A percentile compares a stretch with the other conserved stretches of the same genome.
Evolutionary conservation across 768 basidiomycete species (phyloP).

Genomic region (Leccinellum albellum): DNA sequence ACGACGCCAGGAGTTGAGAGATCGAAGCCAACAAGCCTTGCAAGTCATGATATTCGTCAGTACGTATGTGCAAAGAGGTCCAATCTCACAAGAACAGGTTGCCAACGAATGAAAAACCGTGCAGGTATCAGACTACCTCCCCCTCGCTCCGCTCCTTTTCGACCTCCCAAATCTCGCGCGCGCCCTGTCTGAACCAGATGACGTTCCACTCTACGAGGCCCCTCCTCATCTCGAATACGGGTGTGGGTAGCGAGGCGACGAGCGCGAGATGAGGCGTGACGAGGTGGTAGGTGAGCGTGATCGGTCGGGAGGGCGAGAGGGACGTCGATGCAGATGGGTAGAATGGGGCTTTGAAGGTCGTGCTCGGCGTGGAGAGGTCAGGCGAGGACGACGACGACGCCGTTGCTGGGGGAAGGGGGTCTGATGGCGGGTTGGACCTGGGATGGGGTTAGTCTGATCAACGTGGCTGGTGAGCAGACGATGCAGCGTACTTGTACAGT

Average conservation of each 20-base stretch:
- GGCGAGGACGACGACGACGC: neutral
- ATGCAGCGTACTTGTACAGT: slow-evolving; percentile 65
- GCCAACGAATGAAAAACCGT: neutral
- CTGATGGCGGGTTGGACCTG: slow-evolving; percentile 20
- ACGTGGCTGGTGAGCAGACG: neutral
- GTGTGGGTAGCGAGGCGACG: slow-evolving; percentile 68
- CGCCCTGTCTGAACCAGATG: slow-evolving; percentile 77
- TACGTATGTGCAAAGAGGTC: neutral
- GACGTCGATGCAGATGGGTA: slow-evolving; percentile 69
- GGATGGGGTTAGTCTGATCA: neutral
- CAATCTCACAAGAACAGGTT: neutral
- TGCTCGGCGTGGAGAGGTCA: slow-evolving; percentile 6
- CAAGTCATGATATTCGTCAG: slow-evolving; percentile 1
- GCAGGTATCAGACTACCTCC: slow-evolving; percentile 7
- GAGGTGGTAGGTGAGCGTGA: slow-evolving; percentile 81
- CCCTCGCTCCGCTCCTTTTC: slow-evolving; percentile 50
- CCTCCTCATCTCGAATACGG: slow-evolving; percentile 66
- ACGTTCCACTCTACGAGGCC: slow-evolving; percentile 86
- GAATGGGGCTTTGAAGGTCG: slow-evolving; percentile 43
- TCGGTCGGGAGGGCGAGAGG: slow-evolving; percentile 52
- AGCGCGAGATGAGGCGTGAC: slow-evolving; percentile 70
- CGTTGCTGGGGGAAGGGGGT: neutral
- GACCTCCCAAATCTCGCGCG: slow-evolving; percentile 76
- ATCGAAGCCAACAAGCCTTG: neutral
- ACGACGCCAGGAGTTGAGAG: neutral